phyloP scores from a whole-genome alignment of 139 green algal species.

The Chlorella sp. region DNA sequence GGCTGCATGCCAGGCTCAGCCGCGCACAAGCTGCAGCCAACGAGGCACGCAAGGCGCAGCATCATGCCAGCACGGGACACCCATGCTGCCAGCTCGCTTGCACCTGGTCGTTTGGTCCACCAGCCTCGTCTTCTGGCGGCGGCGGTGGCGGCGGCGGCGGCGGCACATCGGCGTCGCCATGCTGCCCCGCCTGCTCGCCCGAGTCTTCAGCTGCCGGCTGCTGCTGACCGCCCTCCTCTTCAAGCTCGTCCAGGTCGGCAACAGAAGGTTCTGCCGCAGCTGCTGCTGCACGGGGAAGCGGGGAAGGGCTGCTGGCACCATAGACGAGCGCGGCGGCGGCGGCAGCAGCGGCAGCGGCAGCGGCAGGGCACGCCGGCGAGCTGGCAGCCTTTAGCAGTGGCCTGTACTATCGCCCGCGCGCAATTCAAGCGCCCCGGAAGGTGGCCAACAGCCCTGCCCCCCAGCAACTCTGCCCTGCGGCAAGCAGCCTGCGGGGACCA shows the following conservation, averaged over 20 bases:
- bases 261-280: not conserved
- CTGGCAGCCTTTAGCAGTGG: too few relatives aligned
- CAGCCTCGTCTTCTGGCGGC: not conserved
- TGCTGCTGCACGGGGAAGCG: too few relatives aligned
- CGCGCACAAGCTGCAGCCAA: not conserved
- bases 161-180: not conserved
- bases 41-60: too few relatives aligned
- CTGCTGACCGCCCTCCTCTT: not conserved
- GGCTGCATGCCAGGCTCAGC: too few relatives aligned
- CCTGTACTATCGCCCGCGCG: too few relatives aligned
- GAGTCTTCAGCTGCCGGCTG: not conserved
- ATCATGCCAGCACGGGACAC: too few relatives aligned
- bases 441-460: not conserved
- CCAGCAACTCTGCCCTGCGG: not conserved
- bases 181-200: not conserved
- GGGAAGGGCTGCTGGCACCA: not conserved
- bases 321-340: not conserved
- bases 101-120: not conserved
- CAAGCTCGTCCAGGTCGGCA: slow-evolving; percentile 13
- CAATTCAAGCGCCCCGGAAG: too few relatives aligned
- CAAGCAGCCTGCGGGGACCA: not conserved
- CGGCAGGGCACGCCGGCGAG: too few relatives aligned
- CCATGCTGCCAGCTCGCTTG: too few relatives aligned
- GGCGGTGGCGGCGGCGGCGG: not conserved
- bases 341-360: not conserved